phyloP scores from a whole-genome alignment of 2,329 filamentous ascomycete genomes.

The Diaporthe sp. region DNA sequence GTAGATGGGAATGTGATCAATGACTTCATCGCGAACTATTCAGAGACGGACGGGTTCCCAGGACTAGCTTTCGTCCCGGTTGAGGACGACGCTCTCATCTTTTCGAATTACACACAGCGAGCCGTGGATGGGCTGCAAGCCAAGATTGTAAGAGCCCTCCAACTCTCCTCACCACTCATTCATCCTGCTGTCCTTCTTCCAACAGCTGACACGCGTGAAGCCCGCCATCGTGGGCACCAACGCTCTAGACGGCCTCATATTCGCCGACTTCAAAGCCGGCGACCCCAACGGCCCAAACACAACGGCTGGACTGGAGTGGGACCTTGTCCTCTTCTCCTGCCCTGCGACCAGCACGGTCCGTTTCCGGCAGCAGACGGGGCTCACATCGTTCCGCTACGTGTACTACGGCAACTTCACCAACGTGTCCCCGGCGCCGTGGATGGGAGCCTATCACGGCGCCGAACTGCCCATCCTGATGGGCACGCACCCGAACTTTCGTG shows the following conservation, averaged over 20 bases:
- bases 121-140: conserved; percentile 47
- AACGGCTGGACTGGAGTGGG: conserved; percentile 37
- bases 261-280: conserved; percentile 39
- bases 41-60: conserved; percentile 45
- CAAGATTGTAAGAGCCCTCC: conserved; percentile 43
- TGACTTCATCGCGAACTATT: conserved; percentile 48
- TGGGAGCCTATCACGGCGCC: conserved; percentile 44
- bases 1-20: conserved; percentile 51
- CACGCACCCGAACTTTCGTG: conserved; percentile 44
- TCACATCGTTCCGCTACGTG: conserved; percentile 42
- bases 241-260: conserved; percentile 44
- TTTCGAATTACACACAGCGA: conserved; percentile 50
- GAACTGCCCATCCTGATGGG: conserved; percentile 48
- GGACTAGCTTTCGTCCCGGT: conserved; percentile 49
- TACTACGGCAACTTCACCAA: conserved; percentile 45
- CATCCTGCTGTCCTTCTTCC: not conserved
- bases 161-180: not conserved
- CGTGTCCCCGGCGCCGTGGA: conserved; percentile 42
- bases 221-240: conserved; percentile 46
- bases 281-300: conserved; percentile 39
- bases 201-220: conserved; percentile 33
- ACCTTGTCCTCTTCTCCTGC: conserved; percentile 45
- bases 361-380: conserved; percentile 12
- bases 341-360: conserved; percentile 38
- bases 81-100: conserved; percentile 50